Percentiles rank a stretch among this genome's conserved stretches.
Conservation (phyloP, 257 asterid species). For the Cynanchum wilfordii region DNA sequence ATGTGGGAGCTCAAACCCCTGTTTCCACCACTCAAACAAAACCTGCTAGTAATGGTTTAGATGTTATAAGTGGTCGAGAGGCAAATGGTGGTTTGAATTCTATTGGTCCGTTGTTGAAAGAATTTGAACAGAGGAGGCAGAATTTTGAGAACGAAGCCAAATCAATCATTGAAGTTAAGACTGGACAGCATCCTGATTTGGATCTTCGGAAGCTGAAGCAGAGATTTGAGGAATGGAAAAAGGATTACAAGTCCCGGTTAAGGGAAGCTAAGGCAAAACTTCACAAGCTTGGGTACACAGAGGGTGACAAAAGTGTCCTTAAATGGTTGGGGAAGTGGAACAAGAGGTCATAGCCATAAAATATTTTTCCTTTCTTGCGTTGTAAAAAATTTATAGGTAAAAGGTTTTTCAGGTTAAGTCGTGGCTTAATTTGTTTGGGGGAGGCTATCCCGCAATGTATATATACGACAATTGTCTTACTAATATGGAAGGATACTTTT, state of each 20-base stretch:
- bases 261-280: conserved; percentile 55
- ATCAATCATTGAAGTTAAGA: conserved; percentile 39
- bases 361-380: background rate
- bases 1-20: conserved; percentile 59
- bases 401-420: background rate
- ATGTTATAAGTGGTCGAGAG: conserved; percentile 29
- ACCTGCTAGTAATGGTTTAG: conserved; percentile 31
- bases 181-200: conserved; percentile 35
- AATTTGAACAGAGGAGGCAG: conserved; percentile 54
- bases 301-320: conserved; percentile 42
- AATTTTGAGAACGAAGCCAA: conserved; percentile 49
- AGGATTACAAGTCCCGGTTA: conserved; percentile 55
- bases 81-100: conserved; percentile 36
- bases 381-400: conserved; percentile 14
- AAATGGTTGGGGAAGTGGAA: conserved; percentile 77
- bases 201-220: conserved; percentile 51
- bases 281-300: conserved; percentile 34
- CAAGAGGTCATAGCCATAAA: conserved; percentile 26
- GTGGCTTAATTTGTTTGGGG: background rate
- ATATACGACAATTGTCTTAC: conserved; percentile 19
- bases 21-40: conserved; percentile 56
- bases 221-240: conserved; percentile 61
- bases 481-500: conserved; percentile 12
- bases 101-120: conserved; percentile 46
- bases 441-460: conserved; percentile 13